Conservation (phyloP, 495 filamentous ascomycete species). For the Melanomma pulvis-pyrius region DNA sequence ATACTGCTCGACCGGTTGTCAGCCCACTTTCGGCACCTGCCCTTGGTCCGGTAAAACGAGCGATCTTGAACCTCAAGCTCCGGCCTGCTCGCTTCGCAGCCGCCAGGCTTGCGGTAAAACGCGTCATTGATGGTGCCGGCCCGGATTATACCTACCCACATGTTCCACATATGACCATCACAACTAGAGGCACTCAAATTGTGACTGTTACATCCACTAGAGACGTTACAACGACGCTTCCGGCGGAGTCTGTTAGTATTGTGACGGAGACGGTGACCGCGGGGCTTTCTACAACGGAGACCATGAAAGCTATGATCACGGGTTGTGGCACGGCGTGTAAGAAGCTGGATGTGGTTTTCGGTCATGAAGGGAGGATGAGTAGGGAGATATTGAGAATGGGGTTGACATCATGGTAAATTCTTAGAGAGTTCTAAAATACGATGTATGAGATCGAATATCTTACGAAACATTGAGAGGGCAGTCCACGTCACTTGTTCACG, state of each 20-base stretch:
- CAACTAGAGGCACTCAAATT: neutral
- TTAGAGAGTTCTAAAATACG: no score
- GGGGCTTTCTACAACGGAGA: neutral
- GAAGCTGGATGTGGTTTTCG: no score
- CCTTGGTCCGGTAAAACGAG: neutral
- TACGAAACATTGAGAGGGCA: no score
- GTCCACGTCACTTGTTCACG: no score
- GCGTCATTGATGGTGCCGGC: neutral
- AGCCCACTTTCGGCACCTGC: constrained; percentile 19
- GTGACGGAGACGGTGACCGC: neutral
- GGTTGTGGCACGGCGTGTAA: neutral
- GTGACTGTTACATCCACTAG: neutral
- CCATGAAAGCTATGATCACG: neutral
- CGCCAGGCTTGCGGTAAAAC: neutral
- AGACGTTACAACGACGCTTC: constrained; percentile 4
- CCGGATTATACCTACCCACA: constrained; percentile 21
- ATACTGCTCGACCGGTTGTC: constrained; percentile 24
- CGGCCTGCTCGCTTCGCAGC: neutral
- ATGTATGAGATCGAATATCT: no score
- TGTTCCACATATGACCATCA: constrained; percentile 10
- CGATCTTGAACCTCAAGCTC: neutral
- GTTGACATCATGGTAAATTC: no score
- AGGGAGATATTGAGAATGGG: no score
- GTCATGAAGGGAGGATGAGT: no score
- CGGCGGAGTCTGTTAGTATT: neutral